Evolutionary conservation across 768 basidiomycete genomes (phyloP), one percentile per base, ranked within the genome.

Genomic region (Tylopilus balloui): DNA sequence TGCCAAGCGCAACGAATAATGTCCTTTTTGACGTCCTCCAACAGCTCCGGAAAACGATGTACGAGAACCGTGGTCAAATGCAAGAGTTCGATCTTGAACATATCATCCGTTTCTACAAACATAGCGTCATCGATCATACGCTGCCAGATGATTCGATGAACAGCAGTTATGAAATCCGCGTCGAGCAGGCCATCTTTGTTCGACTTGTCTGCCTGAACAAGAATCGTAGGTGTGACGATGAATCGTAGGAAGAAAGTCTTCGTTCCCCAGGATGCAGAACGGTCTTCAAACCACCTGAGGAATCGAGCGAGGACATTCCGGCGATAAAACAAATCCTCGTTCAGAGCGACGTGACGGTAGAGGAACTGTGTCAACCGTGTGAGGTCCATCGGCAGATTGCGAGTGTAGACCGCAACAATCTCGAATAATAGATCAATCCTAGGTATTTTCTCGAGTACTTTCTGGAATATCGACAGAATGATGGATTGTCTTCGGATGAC

Each of bases 1-100:
- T 85, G 79, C 92, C 92, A 97, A 17, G 92, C 90, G 49, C 88
- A 87, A 65, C 87, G 89, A 71, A 97, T 93, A 56, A 98, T 83
- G 51, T 94, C 90, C 65, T 93, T 97, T 68, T 88, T 82, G 31
- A 79, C 81, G 38, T 91, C 86, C 50, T 81, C 81, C 36, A 96
- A 74, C n/a, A 90, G 67, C n/a, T 80, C 71, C 2, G 84, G 78
- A 55, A 91, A 93, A 59, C 86, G 77, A 51, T 94, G 88, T 4
- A 98, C 86, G 52, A 99, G 77, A 28, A 92, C 75, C 0, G 87
- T 92, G 6, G 94, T 92, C 61, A 98, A 72, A 58, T 94, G 86
- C 34, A 97, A 74, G 15, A 96, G 76, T 67, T 98, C 96, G 51
- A 97, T 88, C 59, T 86, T 86, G 67, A 94, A 87, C 54, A 81